Evolutionary conservation across 2,329 filamentous ascomycete genomes (phyloP).

Genomic region (Fusarium dimerum): DNA sequence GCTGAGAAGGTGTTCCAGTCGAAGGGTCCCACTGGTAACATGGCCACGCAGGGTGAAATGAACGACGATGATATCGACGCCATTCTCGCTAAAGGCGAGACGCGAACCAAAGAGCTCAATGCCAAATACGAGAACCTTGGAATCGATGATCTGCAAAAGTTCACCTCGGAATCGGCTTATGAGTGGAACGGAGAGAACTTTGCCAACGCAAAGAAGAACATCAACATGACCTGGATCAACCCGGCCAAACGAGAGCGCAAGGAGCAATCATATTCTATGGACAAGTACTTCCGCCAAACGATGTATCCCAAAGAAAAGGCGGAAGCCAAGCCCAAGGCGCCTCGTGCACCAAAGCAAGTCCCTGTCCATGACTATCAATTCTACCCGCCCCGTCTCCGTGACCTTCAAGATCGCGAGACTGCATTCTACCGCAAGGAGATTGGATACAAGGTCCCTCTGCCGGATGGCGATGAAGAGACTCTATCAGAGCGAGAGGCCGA

Average conservation of each 20-base stretch:
- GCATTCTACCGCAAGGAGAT: conserved; percentile 96
- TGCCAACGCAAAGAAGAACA: conserved; percentile 86
- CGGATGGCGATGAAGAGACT: conserved; percentile 85
- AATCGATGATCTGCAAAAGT: conserved; percentile 95
- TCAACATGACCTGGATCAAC: conserved; percentile 95
- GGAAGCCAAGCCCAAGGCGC: conserved; percentile 90
- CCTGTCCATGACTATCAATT: conserved; percentile 96
- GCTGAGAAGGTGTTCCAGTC: conserved; percentile 90
- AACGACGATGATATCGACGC: conserved; percentile 87
- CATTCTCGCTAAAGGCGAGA: conserved; percentile 83
- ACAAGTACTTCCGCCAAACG: conserved; percentile 95
- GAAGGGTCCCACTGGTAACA: conserved; percentile 63
- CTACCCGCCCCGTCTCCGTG: conserved; percentile 79
- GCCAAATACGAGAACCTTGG: conserved; percentile 96
- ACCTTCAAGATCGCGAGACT: conserved; percentile 94
- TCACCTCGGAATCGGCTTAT: conserved; percentile 94
- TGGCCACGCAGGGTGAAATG: conserved; percentile 64
- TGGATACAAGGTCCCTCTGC: conserved; percentile 87
- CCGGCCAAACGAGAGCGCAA: conserved; percentile 97
- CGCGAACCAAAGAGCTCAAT: conserved; percentile 85
- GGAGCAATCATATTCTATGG: conserved; percentile 96
- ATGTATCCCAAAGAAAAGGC: conserved; percentile 79
- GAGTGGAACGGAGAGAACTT: conserved; percentile 99
- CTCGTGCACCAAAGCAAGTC: conserved; percentile 92
- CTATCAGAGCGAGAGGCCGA: conserved; percentile 84